These are phyloP conservation scores for Teunomyces kruisii DNA, from an alignment of 805 yeast species.

Conservation along the genomic window DNA sequence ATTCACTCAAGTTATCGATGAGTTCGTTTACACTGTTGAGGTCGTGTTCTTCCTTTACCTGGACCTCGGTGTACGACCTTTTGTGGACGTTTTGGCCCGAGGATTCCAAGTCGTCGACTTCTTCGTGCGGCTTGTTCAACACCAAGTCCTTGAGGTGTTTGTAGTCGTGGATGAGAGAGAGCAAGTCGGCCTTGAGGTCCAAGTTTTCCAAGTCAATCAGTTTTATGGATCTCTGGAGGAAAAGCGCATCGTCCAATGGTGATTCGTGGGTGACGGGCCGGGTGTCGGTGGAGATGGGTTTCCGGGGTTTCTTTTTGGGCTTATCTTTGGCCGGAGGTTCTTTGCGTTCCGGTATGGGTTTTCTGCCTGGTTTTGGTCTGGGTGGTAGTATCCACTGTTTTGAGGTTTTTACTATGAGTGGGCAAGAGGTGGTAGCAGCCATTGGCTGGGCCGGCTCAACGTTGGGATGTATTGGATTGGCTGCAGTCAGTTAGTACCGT, in stretches of 20 bases:
- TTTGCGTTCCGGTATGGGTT: constrained; percentile 30
- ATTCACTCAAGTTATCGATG: constrained; percentile 27
- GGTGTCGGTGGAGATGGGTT: background rate
- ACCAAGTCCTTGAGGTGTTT: constrained; percentile 34
- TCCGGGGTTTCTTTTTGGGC: constrained; percentile 7
- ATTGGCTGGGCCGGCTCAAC: background rate
- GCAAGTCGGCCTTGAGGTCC: constrained; percentile 32
- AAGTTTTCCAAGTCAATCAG: constrained; percentile 32
- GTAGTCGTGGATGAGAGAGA: constrained; percentile 41
- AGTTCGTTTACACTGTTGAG: constrained; percentile 25
- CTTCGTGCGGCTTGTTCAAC: constrained; percentile 10
- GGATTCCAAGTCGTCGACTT: constrained; percentile 5
- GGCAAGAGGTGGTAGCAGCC: constrained; percentile 3
- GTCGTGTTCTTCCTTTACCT: constrained; percentile 15
- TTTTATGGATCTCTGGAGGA: background rate
- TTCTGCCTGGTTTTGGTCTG: constrained; percentile 72
- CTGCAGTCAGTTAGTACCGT: background rate
- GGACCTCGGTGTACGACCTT: constrained; percentile 20
- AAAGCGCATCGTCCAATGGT: background rate
- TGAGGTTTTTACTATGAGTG: constrained; percentile 49
- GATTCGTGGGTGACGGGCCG: background rate
- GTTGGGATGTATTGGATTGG: constrained; percentile 4
- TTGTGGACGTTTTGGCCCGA: constrained; percentile 12
- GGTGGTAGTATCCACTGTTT: constrained; percentile 86
- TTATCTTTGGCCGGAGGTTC: constrained; percentile 5